Evolutionary conservation across 23 red algal genomes (phyloP).

Genomic region (Gracilaria domingensis): DNA sequence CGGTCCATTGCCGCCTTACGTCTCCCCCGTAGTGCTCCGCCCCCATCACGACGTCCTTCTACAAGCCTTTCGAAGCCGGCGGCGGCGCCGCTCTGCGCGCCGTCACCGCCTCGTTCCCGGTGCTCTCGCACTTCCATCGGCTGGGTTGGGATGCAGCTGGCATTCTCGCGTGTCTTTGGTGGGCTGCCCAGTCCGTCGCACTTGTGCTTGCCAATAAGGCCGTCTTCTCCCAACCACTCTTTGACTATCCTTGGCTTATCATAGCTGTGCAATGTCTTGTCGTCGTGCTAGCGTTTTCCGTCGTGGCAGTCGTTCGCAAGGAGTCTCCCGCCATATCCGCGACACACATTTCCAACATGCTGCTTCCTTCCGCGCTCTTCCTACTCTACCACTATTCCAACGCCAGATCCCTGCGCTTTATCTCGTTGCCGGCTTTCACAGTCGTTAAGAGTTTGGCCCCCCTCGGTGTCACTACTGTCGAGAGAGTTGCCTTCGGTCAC

Average conservation of each 20-base stretch:
- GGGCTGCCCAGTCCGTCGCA: slow-evolving; percentile 68
- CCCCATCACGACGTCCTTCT: background rate
- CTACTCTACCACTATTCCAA: slow-evolving; percentile 77
- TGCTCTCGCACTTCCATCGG: background rate
- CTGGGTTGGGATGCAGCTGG: slow-evolving; percentile 50
- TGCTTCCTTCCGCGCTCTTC: slow-evolving; percentile 52
- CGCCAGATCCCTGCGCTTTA: slow-evolving; percentile 67
- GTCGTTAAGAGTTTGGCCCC: slow-evolving; percentile 72
- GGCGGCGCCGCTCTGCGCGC: background rate
- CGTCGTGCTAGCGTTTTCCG: slow-evolving; percentile 62
- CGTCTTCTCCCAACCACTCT: slow-evolving; percentile 63
- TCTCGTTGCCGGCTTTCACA: slow-evolving; percentile 68
- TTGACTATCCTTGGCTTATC: slow-evolving; percentile 72
- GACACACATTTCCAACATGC: slow-evolving; percentile 49
- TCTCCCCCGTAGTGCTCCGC: background rate
- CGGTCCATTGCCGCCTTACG: no score
- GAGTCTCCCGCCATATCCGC: slow-evolving; percentile 13
- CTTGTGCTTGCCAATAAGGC: slow-evolving; percentile 68
- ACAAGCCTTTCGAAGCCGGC: slow-evolving; percentile 17
- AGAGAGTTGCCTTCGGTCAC: slow-evolving; percentile 52
- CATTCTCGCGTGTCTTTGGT: slow-evolving; percentile 68
- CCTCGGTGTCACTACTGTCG: slow-evolving; percentile 58
- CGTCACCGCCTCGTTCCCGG: background rate
- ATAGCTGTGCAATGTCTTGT: slow-evolving; percentile 65
- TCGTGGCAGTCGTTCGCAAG: slow-evolving; percentile 51